phyloP scores from a whole-genome alignment of 2,329 filamentous ascomycete genomes.

The Aspergillus glaucus region DNA sequence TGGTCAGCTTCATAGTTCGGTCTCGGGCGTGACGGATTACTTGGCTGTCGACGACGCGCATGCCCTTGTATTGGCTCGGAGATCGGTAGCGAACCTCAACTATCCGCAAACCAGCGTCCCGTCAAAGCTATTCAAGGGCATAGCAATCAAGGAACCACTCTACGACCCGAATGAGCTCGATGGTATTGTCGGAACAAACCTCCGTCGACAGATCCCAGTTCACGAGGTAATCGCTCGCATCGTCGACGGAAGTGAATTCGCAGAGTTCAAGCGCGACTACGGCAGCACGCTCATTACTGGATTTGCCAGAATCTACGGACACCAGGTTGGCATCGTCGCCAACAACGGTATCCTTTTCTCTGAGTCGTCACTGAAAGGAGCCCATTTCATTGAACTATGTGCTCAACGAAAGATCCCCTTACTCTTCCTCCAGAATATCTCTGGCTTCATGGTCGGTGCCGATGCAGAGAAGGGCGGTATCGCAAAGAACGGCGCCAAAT shows the following conservation, averaged over 20 bases:
- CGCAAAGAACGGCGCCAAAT: constrained; percentile 94
- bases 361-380: constrained; percentile 81
- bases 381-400: constrained; percentile 95
- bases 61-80: constrained; percentile 74
- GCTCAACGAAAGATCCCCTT: constrained; percentile 82
- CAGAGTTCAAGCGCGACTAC: constrained; percentile 91
- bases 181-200: constrained; percentile 84
- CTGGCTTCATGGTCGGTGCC: constrained; percentile 94
- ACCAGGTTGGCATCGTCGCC: constrained; percentile 85
- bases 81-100: constrained; percentile 83
- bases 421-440: constrained; percentile 93
- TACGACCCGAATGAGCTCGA: constrained; percentile 73
- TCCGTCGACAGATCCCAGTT: constrained; percentile 76
- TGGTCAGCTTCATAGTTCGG: constrained; percentile 79
- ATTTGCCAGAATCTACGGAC: constrained; percentile 83
- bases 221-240: constrained; percentile 89
- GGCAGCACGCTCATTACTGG: constrained; percentile 85
- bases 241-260: constrained; percentile 82
- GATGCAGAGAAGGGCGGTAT: constrained; percentile 92
- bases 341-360: constrained; percentile 96
- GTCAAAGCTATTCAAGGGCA: constrained; percentile 15
- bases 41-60: constrained; percentile 91
- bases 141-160: constrained; percentile 63
- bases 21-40: constrained; percentile 92
- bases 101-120: constrained; percentile 56